Evolutionary conservation across 208 protist species (phyloP), one percentile per base, ranked within the genome.

Genomic region (Crithidia fasciculata): DNA sequence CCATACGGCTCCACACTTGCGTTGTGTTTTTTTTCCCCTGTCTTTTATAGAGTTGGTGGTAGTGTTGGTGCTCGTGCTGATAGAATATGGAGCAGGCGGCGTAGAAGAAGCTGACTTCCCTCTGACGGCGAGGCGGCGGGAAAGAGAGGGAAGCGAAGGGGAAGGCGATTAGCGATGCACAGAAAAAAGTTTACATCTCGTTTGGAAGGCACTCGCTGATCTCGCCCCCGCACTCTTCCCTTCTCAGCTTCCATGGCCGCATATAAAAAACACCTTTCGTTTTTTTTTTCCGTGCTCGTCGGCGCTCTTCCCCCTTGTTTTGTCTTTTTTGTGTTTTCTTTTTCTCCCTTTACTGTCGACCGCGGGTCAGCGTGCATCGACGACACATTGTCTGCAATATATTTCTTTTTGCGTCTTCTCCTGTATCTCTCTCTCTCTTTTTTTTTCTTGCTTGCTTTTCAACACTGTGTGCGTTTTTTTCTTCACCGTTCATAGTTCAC

Each of bases 361-460:
- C 15, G 54, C 12, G 45, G 7, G 12, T 8, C 45, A 28, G 0
- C 28, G 28, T 28, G 28, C 28, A 28, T 28, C 28, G 28, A 28
- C 28, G 28, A 28, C 28, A 28, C 28, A 28, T 28, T 28, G 28
- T 13, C 45, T 49, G 45, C 12, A 58, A 19, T 52, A 7, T 4
- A 50, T 52, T 19, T 50, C 59, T 65, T 50, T 52, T 65, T 5
- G n/a, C 7, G 13, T 37, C 59, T 52, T 52, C 28, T 47, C 57
- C 57, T 7, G 7, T 62, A n/a, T 6, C 2, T 45, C 40, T 65
- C 16, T 65, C 0, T 18, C 54, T 58, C 2, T 58, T 58, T 10
- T 58, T 18, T 18, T 9, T 2, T 49, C 9, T 8, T 49, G 7
- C 45, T 8, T 49, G 45, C 45, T 8, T 49, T 19, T 3, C 37